Base-by-base conservation (phyloP, 2,329 filamentous ascomycete genomes). In the Xylariales sp. region DNA sequence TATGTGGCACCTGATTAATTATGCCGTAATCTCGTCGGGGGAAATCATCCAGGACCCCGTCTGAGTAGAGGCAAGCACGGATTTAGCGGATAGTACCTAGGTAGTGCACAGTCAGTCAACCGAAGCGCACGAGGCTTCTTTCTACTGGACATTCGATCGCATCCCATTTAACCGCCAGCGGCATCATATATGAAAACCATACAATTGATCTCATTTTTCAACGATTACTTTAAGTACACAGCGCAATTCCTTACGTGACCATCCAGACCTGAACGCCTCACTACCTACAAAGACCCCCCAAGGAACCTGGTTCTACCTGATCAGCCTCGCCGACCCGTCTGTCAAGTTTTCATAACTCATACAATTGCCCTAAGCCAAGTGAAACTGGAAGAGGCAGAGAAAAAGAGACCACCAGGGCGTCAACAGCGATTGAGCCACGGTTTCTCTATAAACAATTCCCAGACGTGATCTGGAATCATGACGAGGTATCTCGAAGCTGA, bases 291-390 rank as follows among this genome's bases (percentile, higher is more conserved):
- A 63, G 60, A 43, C 53, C 55, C 46, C 52, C 50, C 50, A 63
- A 65, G 62, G 56, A 62, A 49, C 48, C 57, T 48, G 61, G 45
- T 57, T 53, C 53, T 65, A 59, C 65, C 57, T 45, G 34, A 48
- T 65, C 67, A 45, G 62, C 41, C 43, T 60, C 50, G 49, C 60
- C 49, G 59, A 62, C 48, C 59, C 46, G 50, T 68, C 53, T 64
- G 63, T 55, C 56, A 64, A 65, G 57, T 72, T 65, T 66, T 75
- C 74, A 52, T 75, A 71, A 74, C 62, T 75, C 74, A 72, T 75
- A 75, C 74, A 75, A 69, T 69, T 65, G 68, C 62, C 64, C 46
- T 72, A 67, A 64, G 64, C 60, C 54, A 62, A 63, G 18, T 30
- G 41, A 67, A 65, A 46, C 52, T 39, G 56, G 53, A 43, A 56